Evolutionary conservation across 2,329 filamentous ascomycete genomes (phyloP), one percentile per base, ranked within the genome.

Genomic region (Amauroascus verrucosus): DNA sequence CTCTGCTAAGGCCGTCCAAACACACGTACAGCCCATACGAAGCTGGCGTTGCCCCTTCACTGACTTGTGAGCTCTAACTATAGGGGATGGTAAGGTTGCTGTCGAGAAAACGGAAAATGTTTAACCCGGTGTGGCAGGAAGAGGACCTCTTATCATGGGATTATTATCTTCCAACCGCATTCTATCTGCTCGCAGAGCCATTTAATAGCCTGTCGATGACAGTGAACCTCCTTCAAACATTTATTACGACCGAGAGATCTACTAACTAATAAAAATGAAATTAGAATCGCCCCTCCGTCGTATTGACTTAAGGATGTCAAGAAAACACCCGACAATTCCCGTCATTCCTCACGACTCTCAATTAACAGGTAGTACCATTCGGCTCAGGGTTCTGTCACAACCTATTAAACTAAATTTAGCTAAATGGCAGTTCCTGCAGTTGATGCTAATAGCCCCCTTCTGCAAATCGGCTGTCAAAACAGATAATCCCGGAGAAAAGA

Each of bases 351-450:
- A 6, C 3, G 20, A 41, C 4, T n/a, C n/a, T n/a, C n/a, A n/a
- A n/a, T n/a, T n/a, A 22, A 11, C 22, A 45, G 41, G 41, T 30
- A 30, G 41, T 7, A 45, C 22, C 22, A 16, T 20, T 16, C 14
- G 37, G 18, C 24, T 41, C 14, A n/a, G 4, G 18, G 38, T 18
- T 38, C 22, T 41, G 38, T 32, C 43, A 30, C 24, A 30, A 35
- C 14, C 8, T 32, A n/a, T 30, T 37, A 48, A n/a, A 26, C 18
- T 26, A 26, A 24, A 38, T 37, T 32, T 5, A 48, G 32, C 46
- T 26, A 37, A 24, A n/a, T 8, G 37, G 32, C 46, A 37, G 41
- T 54, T 49, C 50, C 50, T 52, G 50, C 50, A 52, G 40, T 9
- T 44, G 48, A 44, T 26, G 33, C 28, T 20, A 51, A 43, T 28